Percentiles rank a stretch among this genome's conserved stretches.
These are phyloP conservation scores for Boletus tylopilopsis DNA, from an alignment of 768 basidiomycete genomes.

Conservation along the genomic window DNA sequence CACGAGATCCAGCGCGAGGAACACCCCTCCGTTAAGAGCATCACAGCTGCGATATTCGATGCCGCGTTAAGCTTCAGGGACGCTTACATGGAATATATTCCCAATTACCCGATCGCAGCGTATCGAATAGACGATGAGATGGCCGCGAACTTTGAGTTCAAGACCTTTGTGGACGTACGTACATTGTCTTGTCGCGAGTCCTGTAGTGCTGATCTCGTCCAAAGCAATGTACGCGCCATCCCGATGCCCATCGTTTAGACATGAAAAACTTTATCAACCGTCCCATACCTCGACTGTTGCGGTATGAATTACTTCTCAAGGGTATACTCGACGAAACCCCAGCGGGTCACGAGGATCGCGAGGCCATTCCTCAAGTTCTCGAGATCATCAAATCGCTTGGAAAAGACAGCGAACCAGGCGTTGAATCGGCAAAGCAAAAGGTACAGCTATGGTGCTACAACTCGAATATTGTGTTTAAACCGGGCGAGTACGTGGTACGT, in stretches of 20 bases:
- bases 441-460: conserved; percentile 89
- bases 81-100: conserved; percentile 89
- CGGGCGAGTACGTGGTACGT: conserved; percentile 64
- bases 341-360: conserved; percentile 71
- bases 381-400: conserved; percentile 85
- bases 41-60: conserved; percentile 83
- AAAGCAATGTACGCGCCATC: conserved; percentile 55
- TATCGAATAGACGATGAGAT: conserved; percentile 87
- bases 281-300: conserved; percentile 84
- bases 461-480: conserved; percentile 73
- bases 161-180: conserved; percentile 74
- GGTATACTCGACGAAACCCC: conserved; percentile 75
- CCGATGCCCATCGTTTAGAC: conserved; percentile 77
- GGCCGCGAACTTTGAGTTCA: conserved; percentile 76
- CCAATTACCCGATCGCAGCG: conserved; percentile 90
- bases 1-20: conserved; percentile 87
- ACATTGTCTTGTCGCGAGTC: not conserved
- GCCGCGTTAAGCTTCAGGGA: conserved; percentile 91
- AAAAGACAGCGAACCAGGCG: conserved; percentile 85
- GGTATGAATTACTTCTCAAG: conserved; percentile 84
- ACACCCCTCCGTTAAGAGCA: conserved; percentile 70
- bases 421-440: conserved; percentile 80
- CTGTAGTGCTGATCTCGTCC: conserved; percentile 1
- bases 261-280: conserved; percentile 93
- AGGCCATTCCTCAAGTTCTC: conserved; percentile 79